A percentile compares a stretch with the other conserved stretches of the same genome.
Evolutionary conservation across 495 filamentous ascomycete genomes (phyloP).

Genomic region (Beverwykella pulmonaria): DNA sequence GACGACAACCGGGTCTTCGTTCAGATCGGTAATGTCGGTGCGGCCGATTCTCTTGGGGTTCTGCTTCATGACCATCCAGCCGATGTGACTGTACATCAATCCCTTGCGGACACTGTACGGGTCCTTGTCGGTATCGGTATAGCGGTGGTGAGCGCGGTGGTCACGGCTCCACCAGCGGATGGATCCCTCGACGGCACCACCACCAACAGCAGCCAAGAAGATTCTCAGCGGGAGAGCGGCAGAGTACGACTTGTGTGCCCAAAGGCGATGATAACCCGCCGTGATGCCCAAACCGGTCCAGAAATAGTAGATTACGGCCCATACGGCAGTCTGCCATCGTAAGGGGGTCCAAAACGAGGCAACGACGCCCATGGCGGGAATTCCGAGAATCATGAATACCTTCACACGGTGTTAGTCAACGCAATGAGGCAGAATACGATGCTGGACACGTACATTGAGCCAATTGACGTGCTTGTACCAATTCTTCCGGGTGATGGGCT

Average conservation of each 20-base stretch:
- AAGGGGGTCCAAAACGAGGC: slow-evolving; percentile 82
- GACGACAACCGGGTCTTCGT: slow-evolving; percentile 89
- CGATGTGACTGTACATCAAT: slow-evolving; percentile 92
- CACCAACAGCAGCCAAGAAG: slow-evolving; percentile 88
- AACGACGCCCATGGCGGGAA: slow-evolving; percentile 77
- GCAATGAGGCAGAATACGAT: not conserved
- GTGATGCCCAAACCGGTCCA: slow-evolving; percentile 56
- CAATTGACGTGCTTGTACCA: slow-evolving; percentile 99
- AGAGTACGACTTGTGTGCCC: slow-evolving; percentile 82
- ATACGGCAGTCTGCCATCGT: slow-evolving; percentile 73
- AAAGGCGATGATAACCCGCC: slow-evolving; percentile 41
- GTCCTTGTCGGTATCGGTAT: slow-evolving; percentile 98
- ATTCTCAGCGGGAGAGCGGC: slow-evolving; percentile 86
- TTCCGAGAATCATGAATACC: slow-evolving; percentile 79
- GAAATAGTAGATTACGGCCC: slow-evolving; percentile 88
- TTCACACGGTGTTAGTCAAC: slow-evolving; percentile 55
- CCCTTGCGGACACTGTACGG: slow-evolving; percentile 99
- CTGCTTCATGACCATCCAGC: slow-evolving; percentile 64
- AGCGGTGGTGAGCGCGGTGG: slow-evolving; percentile 97
- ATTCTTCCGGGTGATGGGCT: slow-evolving; percentile 77
- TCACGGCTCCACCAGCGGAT: slow-evolving; percentile 97
- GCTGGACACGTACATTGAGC: slow-evolving; percentile 46
- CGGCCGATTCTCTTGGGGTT: slow-evolving; percentile 67
- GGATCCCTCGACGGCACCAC: slow-evolving; percentile 93
- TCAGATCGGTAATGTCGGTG: slow-evolving; percentile 94